Conservation (phyloP, 495 filamentous ascomycete species). For the Physcia stellaris region DNA sequence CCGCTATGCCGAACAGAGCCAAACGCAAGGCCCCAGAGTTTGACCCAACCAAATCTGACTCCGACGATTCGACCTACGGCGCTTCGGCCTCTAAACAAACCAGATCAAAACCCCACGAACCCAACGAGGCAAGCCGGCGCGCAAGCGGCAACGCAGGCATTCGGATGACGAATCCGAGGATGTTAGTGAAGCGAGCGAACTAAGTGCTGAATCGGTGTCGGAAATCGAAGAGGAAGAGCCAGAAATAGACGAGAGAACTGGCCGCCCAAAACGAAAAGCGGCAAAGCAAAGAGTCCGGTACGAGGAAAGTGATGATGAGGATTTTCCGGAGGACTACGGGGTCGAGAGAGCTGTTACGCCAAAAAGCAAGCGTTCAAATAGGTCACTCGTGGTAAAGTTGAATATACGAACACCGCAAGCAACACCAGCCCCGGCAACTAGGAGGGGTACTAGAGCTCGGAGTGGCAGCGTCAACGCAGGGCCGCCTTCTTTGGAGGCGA, state of each 20-base stretch:
- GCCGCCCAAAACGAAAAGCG: slow-evolving; percentile 53
- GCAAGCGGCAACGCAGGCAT: slow-evolving; percentile 34
- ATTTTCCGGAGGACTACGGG: slow-evolving; percentile 6
- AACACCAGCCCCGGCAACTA: slow-evolving; percentile 9
- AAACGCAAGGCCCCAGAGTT: slow-evolving; percentile 66
- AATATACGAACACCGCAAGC: slow-evolving; percentile 16
- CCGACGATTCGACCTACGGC: slow-evolving; percentile 67
- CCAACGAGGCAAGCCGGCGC: slow-evolving; percentile 27
- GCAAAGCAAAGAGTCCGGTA: slow-evolving; percentile 34
- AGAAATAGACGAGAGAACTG: slow-evolving; percentile 52
- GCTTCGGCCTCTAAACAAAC: slow-evolving; percentile 27
- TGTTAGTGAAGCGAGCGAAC: slow-evolving; percentile 53
- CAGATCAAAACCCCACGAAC: slow-evolving; percentile 27
- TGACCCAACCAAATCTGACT: slow-evolving; percentile 73
- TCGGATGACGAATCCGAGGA: slow-evolving; percentile 42
- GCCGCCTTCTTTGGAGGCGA: slow-evolving; percentile 20
- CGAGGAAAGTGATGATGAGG: slow-evolving; percentile 20
- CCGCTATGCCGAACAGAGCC: slow-evolving; percentile 31
- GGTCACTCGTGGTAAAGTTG: slow-evolving; percentile 21
- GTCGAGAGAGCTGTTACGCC: slow-evolving; percentile 14
- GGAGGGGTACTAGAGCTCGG: slow-evolving; percentile 28
- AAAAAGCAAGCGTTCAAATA: slow-evolving; percentile 24
- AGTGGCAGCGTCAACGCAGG: slow-evolving; percentile 27
- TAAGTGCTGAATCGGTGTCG: slow-evolving; percentile 48
- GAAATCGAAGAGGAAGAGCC: slow-evolving; percentile 51